phyloP scores from a whole-genome alignment of 2,329 filamentous ascomycete species.

The Microdochium bolleyi region DNA sequence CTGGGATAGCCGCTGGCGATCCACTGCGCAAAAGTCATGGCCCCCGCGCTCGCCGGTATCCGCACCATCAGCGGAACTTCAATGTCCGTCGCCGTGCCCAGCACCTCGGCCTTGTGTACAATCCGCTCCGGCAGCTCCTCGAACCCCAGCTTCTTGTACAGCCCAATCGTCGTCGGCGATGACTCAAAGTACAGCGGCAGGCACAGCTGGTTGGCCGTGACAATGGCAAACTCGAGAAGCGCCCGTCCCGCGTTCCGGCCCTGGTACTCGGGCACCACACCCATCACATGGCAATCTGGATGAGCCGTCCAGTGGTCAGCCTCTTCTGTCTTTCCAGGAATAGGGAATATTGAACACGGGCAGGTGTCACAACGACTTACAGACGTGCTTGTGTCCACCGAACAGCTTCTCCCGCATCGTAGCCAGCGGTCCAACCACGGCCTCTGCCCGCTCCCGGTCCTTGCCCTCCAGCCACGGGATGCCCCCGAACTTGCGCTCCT shows the following conservation, averaged over 20 bases:
- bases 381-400: slow-evolving; percentile 27
- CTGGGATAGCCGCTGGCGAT: not conserved
- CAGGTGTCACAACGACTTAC: slow-evolving; percentile 14
- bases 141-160: slow-evolving; percentile 40
- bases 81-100: slow-evolving; percentile 25
- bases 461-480: slow-evolving; percentile 36
- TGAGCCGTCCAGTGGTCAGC: not conserved
- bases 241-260: slow-evolving; percentile 31
- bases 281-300: slow-evolving; percentile 31
- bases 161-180: slow-evolving; percentile 27
- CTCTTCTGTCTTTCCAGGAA: too few relatives aligned
- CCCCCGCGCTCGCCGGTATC: not conserved
- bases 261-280: slow-evolving; percentile 33
- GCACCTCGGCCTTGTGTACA: slow-evolving; percentile 25
- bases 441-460: slow-evolving; percentile 32
- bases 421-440: slow-evolving; percentile 30
- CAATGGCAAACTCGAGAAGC: slow-evolving; percentile 20
- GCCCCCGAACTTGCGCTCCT: slow-evolving; percentile 33
- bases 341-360: slow-evolving; percentile 11
- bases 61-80: slow-evolving; percentile 2
- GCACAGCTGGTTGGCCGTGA: slow-evolving; percentile 23
- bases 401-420: slow-evolving; percentile 31
- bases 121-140: slow-evolving; percentile 27
- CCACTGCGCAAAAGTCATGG: slow-evolving; percentile 1
- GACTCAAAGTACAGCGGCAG: slow-evolving; percentile 40